Base-by-base conservation (phyloP, 228 moss, liverwort and hornwort species). In the Sphagnum fallax region DNA sequence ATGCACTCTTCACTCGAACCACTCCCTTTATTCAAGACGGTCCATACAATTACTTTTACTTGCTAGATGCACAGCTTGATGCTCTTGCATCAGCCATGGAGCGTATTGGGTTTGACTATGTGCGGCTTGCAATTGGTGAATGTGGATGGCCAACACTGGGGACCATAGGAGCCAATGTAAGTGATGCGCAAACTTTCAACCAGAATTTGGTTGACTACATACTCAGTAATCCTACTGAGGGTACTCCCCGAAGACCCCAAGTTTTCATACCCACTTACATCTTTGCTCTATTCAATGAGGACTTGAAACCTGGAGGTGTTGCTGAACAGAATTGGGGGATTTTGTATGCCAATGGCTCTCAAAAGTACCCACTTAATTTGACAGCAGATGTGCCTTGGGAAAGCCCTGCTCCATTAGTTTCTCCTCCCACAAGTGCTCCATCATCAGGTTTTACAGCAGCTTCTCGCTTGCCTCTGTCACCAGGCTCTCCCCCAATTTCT, bases 141-240 rank as follows among this genome's bases (percentile, higher is more conserved):
- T 87, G 91, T 4, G 94, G 94, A 1, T 94, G 94, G 94, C 94
- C 94, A 4, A 82, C 91, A 14, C 63, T 68, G 5, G 94, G 94
- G 64, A 82, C 89, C 64, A 72, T 78, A 11, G 75, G 68, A 47
- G 74, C 85, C 4, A 79, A 74, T 8, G 50, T 48, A 0, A 65
- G 50, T 32, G 88, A 94, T 67, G 91, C 91, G 0, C 75, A 80
- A 59, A 78, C 75, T 6, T 94, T 81, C 32, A 94, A 88, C 6
- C 74, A 73, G 0, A 87, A 91, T 57, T 77, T 94, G 14, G 81
- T 94, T 14, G 73, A 71, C 52, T 69, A 77, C 12, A 66, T 88
- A 6, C 52, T 89, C 2, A 52, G 73, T 5, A 16, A 48, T 18
- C 32, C 32, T 32, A 32, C 32, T 2, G 73, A 60, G 51, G 94